Base-by-base conservation (phyloP, 106 monocot genomes). In the Allium fistulosum region DNA sequence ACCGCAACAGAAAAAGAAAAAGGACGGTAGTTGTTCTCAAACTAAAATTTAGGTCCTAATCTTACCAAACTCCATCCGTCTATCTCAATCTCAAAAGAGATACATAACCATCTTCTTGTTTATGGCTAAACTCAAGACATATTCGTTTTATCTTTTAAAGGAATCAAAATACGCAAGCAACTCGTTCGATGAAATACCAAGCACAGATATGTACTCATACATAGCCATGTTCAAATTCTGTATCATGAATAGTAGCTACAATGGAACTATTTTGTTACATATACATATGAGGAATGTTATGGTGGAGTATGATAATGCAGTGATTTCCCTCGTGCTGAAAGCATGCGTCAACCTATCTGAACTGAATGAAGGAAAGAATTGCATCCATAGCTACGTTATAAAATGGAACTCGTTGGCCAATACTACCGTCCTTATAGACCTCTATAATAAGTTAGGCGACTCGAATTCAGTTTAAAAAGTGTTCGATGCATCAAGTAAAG, bases 401-500 rank as follows among this genome's bases (percentile, higher is more conserved):
- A 85, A 80, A 17, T 26, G 8, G 51, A 77, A 46, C 15, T 80
- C 82, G 26, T 10, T 80, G 13, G 49, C 65, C 28, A 85, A 80
- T 7, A 69, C 74, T 37, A 89, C 89, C 17, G 77, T 85, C 56
- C 73, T 89, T 7, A 26, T 85, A 27, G 77, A 89, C 49, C 53
- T 89, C 49, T 89, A 89, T 63, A 78, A 67, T 48, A 89, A 85
- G 63, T 89, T 73, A 17, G 89, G 80, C 8, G 85, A 85, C 59
- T 50, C 65, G 2, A 14, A 9, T 3, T 81, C 75, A 4, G 82
- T 80, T 58, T 72, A 59, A 0, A 22, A 2, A 46, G 53, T 89
- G 1, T 89, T 89, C 48, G 72, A 82, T 57, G 82, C 70, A 57
- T 80, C 80, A 79, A 65, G 53, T 4, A 22, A 77, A 80, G 7